Evolutionary conservation across 129 eudicot genomes (phyloP).

Genomic region (Helichrysum umbraculigerum): DNA sequence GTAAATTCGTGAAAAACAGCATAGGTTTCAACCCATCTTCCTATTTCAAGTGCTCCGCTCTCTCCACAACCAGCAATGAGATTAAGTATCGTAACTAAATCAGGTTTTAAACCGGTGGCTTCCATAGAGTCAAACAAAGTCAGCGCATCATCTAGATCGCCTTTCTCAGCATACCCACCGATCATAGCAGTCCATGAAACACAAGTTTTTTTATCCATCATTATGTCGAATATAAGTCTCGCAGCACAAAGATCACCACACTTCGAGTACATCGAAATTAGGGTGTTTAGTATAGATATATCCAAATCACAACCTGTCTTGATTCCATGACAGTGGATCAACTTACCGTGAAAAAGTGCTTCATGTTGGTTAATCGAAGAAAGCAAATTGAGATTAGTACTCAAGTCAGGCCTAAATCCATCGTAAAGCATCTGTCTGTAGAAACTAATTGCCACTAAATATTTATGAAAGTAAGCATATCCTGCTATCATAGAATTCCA

Average conservation of each 20-base stretch:
- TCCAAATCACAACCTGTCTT: conserved; percentile 59
- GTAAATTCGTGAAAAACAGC: conserved; percentile 39
- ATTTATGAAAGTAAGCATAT: conserved; percentile 42
- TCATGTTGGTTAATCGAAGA: conserved; percentile 46
- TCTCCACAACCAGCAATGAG: conserved; percentile 68
- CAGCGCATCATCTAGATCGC: conserved; percentile 54
- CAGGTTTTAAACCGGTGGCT: conserved; percentile 64
- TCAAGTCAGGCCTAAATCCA: conserved; percentile 57
- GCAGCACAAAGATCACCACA: conserved; percentile 55
- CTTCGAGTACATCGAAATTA: conserved; percentile 80
- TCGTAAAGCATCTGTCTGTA: conserved; percentile 46
- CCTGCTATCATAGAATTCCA: conserved; percentile 81
- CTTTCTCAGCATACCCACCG: conserved; percentile 73
- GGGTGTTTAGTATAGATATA: conserved; percentile 51
- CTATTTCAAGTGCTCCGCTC: conserved; percentile 68
- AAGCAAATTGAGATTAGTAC: conserved; percentile 72
- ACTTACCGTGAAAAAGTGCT: conserved; percentile 46
- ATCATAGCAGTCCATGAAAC: conserved; percentile 87
- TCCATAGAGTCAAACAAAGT: conserved; percentile 65
- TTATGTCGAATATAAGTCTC: conserved; percentile 50
- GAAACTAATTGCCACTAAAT: conserved; percentile 35
- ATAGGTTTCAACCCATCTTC: conserved; percentile 66
- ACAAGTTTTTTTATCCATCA: conserved; percentile 51
- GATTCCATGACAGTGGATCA: conserved; percentile 69
- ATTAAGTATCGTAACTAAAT: conserved; percentile 64